Evolutionary conservation across 139 green algal species (phyloP).

Genomic region (Ettlia oleoabundans): DNA sequence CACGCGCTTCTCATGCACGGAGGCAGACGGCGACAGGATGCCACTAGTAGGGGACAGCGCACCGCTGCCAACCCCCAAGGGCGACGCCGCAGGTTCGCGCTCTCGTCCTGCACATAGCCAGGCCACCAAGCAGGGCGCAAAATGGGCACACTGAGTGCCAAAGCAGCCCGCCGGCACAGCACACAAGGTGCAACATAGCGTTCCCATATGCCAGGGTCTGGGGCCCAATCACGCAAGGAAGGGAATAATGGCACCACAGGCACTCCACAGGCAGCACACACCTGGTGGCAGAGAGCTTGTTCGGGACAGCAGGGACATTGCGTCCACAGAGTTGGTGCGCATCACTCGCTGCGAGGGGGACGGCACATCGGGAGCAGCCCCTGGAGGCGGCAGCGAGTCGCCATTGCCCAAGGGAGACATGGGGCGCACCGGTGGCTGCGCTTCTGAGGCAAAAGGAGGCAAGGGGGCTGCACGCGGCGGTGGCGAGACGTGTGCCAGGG

Average conservation of each 20-base stretch:
- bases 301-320: constrained; percentile 18
- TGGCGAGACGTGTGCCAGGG: not conserved
- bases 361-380: not conserved
- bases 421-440: not conserved
- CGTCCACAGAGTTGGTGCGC: constrained; percentile 16
- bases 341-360: constrained; percentile 17
- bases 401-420: not conserved
- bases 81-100: not conserved
- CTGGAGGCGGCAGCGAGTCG: not conserved
- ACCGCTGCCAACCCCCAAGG: constrained; percentile 13
- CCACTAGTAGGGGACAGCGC: constrained; percentile 38
- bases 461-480: not conserved
- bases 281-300: constrained; percentile 28
- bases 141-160: not conserved
- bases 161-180: not conserved
- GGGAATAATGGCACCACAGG: not conserved
- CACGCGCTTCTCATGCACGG: constrained; percentile 25
- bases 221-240: not conserved
- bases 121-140: not conserved
- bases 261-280: not conserved
- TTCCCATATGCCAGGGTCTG: too few relatives aligned
- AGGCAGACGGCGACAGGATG: constrained; percentile 31
- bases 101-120: too few relatives aligned
- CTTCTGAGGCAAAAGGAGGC: not conserved
- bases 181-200: too few relatives aligned